Evolutionary conservation across 495 filamentous ascomycete species (phyloP).

Genomic region (Tuber aestivum): DNA sequence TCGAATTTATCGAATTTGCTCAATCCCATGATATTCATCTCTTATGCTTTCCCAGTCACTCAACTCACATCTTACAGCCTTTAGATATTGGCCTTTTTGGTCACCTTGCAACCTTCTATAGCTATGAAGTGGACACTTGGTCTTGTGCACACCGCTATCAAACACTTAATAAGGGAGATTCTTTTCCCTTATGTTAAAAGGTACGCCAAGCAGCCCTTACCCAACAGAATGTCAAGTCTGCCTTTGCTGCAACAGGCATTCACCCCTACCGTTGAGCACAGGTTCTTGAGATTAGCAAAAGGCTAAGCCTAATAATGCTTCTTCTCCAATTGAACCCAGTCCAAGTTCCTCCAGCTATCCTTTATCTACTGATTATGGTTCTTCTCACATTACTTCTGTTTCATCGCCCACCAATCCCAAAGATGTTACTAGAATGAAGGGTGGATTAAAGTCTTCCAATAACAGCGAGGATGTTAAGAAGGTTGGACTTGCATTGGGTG

Average conservation of each 20-base stretch:
- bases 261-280: background rate
- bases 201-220: slow-evolving; percentile 3
- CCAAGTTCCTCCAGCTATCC: background rate
- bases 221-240: slow-evolving; percentile 13
- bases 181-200: slow-evolving; percentile 10
- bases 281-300: slow-evolving; percentile 15
- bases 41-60: slow-evolving; percentile 13
- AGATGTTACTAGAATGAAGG: background rate
- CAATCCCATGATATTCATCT: slow-evolving; percentile 10
- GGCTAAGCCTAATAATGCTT: background rate
- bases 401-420: background rate
- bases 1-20: slow-evolving; percentile 14
- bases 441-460: background rate
- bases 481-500: background rate
- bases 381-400: background rate
- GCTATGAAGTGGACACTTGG: slow-evolving; percentile 11
- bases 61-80: slow-evolving; percentile 15
- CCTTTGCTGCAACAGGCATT: slow-evolving; percentile 13
- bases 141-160: slow-evolving; percentile 7
- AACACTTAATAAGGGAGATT: slow-evolving; percentile 5
- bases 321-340: background rate
- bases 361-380: rapidly evolving
- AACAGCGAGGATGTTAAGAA: background rate
- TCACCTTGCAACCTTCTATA: slow-evolving; percentile 10
- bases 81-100: slow-evolving; percentile 9